Evolutionary conservation across 2,329 filamentous ascomycete species (phyloP), one percentile per base, ranked within the genome.

Genomic region (Helicocarpus griseus): DNA sequence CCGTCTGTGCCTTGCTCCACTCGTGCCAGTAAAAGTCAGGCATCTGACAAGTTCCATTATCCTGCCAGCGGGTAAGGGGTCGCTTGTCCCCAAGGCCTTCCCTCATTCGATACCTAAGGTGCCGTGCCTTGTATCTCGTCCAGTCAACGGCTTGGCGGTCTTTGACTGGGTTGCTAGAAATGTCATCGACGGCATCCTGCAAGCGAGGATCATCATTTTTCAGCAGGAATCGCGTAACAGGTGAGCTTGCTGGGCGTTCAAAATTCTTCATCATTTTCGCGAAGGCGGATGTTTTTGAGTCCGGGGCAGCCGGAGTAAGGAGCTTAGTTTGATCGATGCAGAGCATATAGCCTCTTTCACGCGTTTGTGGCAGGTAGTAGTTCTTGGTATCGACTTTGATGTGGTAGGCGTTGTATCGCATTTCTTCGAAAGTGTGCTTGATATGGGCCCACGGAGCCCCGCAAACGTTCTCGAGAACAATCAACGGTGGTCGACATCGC

Each of bases 361-460:
- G 73, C 0, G 83, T 88, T 50, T 91, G 87, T 0, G 87, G 87
- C 0, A 90, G 67, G 53, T 87, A 87, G 58, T 77, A 89, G 2
- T 85, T 67, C 61, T 89, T 89, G 0, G 81, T 85, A 58, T 90
- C 85, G 0, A 86, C 68, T 4, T 67, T 69, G 0, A 73, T 56
- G 45, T 72, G 74, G 0, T 62, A 60, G 0, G 76, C 76, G 2
- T 72, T 63, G 58, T 90, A 91, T 2, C 73, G 78, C 35, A 81
- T 73, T 0, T 66, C 61, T 1, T 68, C 53, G 62, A 76, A 81
- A 6, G 67, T 58, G 0, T 59, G 52, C n/a, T 69, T 65, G 33
- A 81, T 75, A 3, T 72, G 59, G 0, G 68, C 51, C 83, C 85
- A 91, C 0, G 81, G 78, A 0, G 81, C 80, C 7, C 60, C 65